Conservation (phyloP, 768 basidiomycete species). For the Chalciporus chontae region DNA sequence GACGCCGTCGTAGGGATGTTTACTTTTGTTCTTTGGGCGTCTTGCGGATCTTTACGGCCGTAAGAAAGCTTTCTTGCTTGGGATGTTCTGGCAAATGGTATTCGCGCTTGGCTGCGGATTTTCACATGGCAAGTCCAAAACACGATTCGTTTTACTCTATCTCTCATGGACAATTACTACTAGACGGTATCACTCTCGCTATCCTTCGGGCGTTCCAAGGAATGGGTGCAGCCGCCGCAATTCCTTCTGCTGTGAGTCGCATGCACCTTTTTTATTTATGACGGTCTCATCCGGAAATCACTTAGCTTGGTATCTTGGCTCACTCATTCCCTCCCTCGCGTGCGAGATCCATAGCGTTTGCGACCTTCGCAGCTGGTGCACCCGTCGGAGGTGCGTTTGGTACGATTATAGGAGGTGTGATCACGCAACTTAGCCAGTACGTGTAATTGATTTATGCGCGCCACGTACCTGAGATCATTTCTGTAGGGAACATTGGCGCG, state of each 20-base stretch:
- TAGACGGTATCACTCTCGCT: constrained; percentile 59
- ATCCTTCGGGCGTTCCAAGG: constrained; percentile 79
- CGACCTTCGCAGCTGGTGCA: constrained; percentile 81
- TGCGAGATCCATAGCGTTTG: constrained; percentile 72
- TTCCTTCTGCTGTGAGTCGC: constrained; percentile 63
- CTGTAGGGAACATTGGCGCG: constrained; percentile 56
- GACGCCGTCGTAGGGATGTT: constrained; percentile 57
- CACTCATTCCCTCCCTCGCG: constrained; percentile 67
- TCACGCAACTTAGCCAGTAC: constrained; percentile 52
- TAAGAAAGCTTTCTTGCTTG: constrained; percentile 61
- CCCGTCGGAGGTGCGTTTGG: constrained; percentile 79
- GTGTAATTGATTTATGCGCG: constrained; percentile 3
- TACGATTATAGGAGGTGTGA: constrained; percentile 62
- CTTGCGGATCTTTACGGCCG: constrained; percentile 79
- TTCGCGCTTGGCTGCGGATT: constrained; percentile 69
- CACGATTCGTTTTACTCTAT: background rate
- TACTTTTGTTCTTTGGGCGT: constrained; percentile 74
- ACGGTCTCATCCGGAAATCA: background rate
- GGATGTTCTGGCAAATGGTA: constrained; percentile 48
- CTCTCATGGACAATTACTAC: background rate
- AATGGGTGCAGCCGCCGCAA: constrained; percentile 70
- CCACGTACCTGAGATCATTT: background rate
- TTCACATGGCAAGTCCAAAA: constrained; percentile 39
- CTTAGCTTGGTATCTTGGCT: constrained; percentile 77
- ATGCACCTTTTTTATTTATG: background rate